Evolutionary conservation across 2,329 filamentous ascomycete genomes (phyloP).

Genomic region (Xylariaceae sp.): DNA sequence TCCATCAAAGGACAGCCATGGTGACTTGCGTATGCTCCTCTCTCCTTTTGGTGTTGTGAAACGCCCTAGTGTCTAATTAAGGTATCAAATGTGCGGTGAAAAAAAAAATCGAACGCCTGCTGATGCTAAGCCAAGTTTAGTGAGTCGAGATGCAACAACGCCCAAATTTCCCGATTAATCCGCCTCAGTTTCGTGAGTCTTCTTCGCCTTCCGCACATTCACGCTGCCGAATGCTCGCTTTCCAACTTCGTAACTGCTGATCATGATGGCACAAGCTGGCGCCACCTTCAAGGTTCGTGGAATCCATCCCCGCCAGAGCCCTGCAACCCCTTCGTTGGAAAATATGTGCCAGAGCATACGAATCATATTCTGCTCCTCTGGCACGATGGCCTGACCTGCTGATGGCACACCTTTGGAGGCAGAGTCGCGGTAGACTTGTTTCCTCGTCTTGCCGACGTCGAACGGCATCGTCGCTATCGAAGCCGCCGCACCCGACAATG

Average conservation of each 20-base stretch:
- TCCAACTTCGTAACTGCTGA: conserved; percentile 93
- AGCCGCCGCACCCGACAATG: conserved; percentile 75
- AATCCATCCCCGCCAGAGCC: conserved; percentile 88
- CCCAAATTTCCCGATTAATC: too few relatives aligned
- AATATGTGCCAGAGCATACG: conserved; percentile 89
- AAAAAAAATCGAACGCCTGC: conserved; percentile 23
- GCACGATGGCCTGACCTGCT: conserved; percentile 35
- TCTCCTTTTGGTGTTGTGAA: too few relatives aligned
- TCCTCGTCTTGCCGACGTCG: conserved; percentile 94
- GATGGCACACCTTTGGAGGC: conserved; percentile 25
- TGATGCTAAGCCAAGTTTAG: conserved; percentile 21
- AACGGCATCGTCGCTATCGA: conserved; percentile 91
- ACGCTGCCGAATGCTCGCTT: conserved; percentile 79
- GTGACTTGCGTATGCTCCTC: too few relatives aligned
- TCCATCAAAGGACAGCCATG: too few relatives aligned
- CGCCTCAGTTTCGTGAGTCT: conserved; percentile 12
- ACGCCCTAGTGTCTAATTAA: conserved; percentile 9
- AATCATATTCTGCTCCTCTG: conserved; percentile 75
- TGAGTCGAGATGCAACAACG: conserved; percentile 14
- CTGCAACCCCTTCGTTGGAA: conserved; percentile 72
- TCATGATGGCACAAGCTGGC: conserved; percentile 98
- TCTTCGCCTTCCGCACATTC: conserved; percentile 50
- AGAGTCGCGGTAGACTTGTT: conserved; percentile 72
- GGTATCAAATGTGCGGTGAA: conserved; percentile 23
- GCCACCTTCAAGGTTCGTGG: conserved; percentile 91